phyloP scores from a whole-genome alignment of 2,329 filamentous ascomycete species.

The Penicillium fuscoglaucum region DNA sequence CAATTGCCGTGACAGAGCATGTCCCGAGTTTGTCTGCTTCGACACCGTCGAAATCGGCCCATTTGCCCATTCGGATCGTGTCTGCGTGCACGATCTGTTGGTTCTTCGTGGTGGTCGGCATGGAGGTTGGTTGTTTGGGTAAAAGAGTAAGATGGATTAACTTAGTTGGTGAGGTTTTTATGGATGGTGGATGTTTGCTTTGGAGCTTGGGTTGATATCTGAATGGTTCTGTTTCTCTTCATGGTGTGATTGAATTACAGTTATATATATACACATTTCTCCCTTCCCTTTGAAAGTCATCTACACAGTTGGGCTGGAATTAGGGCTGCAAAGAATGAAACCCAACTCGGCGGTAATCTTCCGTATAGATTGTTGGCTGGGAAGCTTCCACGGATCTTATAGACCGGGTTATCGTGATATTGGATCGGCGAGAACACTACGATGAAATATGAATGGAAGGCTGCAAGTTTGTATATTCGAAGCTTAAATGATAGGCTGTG shows the following conservation, averaged over 20 bases:
- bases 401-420: not conserved
- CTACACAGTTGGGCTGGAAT: constrained; percentile 4
- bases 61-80: not conserved
- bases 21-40: not conserved
- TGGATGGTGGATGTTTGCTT: not conserved
- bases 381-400: constrained; percentile 4
- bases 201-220: no score
- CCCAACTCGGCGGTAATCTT: not conserved
- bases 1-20: not conserved
- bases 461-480: not conserved
- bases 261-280: not conserved
- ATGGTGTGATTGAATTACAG: not conserved
- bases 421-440: not conserved
- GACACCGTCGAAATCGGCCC: not conserved
- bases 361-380: constrained; percentile 5
- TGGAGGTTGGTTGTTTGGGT: not conserved
- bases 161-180: not conserved
- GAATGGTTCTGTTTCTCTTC: not conserved
- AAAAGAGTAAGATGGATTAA: not conserved
- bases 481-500: constrained; percentile 5
- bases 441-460: not conserved
- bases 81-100: not conserved
- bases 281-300: not conserved
- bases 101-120: not conserved
- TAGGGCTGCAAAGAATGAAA: constrained; percentile 1